A percentile compares a stretch with the other conserved stretches of the same genome.
These are phyloP conservation scores for Cercophora samala DNA, from an alignment of 495 filamentous ascomycete species.

Conservation along the genomic window DNA sequence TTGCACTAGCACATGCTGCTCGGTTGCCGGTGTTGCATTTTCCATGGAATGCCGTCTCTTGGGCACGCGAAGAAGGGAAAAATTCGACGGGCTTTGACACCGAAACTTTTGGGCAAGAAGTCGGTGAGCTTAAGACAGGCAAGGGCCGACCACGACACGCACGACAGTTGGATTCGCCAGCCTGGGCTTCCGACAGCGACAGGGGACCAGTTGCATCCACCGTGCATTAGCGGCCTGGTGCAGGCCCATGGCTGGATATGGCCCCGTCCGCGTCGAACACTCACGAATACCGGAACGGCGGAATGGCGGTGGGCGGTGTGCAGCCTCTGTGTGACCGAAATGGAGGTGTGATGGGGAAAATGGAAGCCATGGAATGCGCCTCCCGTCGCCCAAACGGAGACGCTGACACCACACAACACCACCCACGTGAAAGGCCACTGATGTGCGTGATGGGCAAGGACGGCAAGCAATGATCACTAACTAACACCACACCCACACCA, in stretches of 20 bases:
- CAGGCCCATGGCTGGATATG: constrained; percentile 12
- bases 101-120: constrained; percentile 29
- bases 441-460: constrained; percentile 13
- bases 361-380: constrained; percentile 5
- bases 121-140: constrained; percentile 37
- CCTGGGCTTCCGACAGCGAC: constrained; percentile 21
- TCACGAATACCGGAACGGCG: constrained; percentile 21
- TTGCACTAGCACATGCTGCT: constrained; percentile 18
- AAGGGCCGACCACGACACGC: constrained; percentile 19
- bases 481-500: not conserved
- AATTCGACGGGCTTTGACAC: constrained; percentile 20
- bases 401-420: constrained; percentile 17
- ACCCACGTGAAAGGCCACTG: constrained; percentile 29
- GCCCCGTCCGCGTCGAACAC: constrained; percentile 15
- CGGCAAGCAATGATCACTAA: no score
- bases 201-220: constrained; percentile 20
- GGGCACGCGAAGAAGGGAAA: constrained; percentile 7
- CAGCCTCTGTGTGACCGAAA: constrained; percentile 16
- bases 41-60: constrained; percentile 14
- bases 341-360: constrained; percentile 26
- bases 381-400: not conserved
- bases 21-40: constrained; percentile 8
- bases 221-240: constrained; percentile 30
- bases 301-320: constrained; percentile 32
- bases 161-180: constrained; percentile 19